phyloP scores from a whole-genome alignment of 768 basidiomycete genomes.

The Mycena rosella region DNA sequence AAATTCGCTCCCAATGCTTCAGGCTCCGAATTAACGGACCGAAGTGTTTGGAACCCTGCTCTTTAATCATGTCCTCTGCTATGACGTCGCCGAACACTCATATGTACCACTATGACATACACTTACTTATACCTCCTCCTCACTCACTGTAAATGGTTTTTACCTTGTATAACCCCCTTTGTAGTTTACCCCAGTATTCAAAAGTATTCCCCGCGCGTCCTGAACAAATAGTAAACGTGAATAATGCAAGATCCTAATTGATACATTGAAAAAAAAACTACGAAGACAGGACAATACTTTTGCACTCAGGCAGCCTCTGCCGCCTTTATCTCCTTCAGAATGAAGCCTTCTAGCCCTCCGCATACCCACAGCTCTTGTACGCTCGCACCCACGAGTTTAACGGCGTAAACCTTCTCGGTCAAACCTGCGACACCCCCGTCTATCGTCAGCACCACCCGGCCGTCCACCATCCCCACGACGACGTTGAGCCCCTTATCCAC shows the following conservation, averaged over 20 bases:
- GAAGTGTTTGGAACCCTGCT: slow-evolving; percentile 70
- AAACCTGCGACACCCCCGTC: slow-evolving; percentile 34
- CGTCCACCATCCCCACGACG: slow-evolving; percentile 76
- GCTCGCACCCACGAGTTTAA: slow-evolving; percentile 88
- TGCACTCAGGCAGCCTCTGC: slow-evolving; percentile 37
- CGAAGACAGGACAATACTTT: slow-evolving; percentile 38
- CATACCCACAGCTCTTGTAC: slow-evolving; percentile 99
- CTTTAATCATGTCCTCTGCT: slow-evolving; percentile 52
- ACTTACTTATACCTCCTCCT: slow-evolving; percentile 13
- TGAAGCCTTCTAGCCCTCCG: slow-evolving; percentile 93
- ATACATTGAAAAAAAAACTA: slow-evolving; percentile 24
- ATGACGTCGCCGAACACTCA: slow-evolving; percentile 8
- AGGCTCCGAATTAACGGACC: slow-evolving; percentile 47
- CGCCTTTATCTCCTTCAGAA: slow-evolving; percentile 77
- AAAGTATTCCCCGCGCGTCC: too few species aligned
- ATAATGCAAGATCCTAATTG: slow-evolving; percentile 17
- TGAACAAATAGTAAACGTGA: too few species aligned
- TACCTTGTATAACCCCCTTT: background rate
- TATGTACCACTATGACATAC: slow-evolving; percentile 20
- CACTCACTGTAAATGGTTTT: background rate
- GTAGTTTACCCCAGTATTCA: background rate
- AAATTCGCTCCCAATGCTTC: slow-evolving; percentile 55
- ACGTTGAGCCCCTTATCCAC: slow-evolving; percentile 79
- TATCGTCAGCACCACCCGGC: slow-evolving; percentile 68
- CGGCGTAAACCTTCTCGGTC: slow-evolving; percentile 64